phyloP scores from a whole-genome alignment of 805 yeast species.

The Candida andamanensis region DNA sequence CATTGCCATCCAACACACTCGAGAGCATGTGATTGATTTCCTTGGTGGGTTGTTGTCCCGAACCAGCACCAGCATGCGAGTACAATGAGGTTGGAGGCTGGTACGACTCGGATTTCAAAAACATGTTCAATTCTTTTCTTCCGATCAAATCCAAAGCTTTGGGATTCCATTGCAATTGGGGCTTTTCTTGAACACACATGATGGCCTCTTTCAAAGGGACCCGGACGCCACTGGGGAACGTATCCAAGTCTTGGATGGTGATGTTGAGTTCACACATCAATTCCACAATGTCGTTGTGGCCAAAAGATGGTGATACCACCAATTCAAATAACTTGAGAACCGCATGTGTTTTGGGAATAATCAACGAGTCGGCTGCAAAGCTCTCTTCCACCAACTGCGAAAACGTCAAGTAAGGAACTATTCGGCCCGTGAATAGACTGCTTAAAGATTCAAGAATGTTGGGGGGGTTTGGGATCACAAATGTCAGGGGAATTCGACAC shows the following conservation, averaged over 20 bases:
- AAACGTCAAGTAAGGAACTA: conserved; percentile 56
- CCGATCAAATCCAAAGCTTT: conserved; percentile 55
- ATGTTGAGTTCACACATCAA: conserved; percentile 58
- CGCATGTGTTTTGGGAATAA: conserved; percentile 64
- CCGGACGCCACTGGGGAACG: conserved; percentile 69
- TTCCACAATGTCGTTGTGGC: conserved; percentile 51
- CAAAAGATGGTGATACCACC: conserved; percentile 49
- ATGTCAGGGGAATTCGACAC: conserved; percentile 37
- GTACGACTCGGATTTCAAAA: conserved; percentile 14
- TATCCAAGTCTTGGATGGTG: conserved; percentile 47
- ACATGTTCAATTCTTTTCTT: conserved; percentile 54
- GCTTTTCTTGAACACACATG: conserved; percentile 46
- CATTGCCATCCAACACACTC: conserved; percentile 34
- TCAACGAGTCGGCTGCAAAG: conserved; percentile 50
- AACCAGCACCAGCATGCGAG: conserved; percentile 4
- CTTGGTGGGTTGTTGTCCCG: conserved; percentile 7
- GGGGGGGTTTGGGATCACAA: conserved; percentile 55
- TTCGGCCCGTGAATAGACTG: conserved; percentile 40
- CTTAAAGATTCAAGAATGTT: conserved; percentile 51
- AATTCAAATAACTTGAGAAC: conserved; percentile 59
- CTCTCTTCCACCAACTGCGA: conserved; percentile 63
- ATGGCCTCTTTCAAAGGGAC: conserved; percentile 64
- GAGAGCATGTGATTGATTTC: conserved; percentile 40
- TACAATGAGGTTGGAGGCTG: conserved; percentile 12
- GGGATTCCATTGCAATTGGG: conserved; percentile 44